These are phyloP conservation scores for Raffaelea deltoideospora DNA, from an alignment of 2,329 filamentous ascomycete species.

Conservation along the genomic window DNA sequence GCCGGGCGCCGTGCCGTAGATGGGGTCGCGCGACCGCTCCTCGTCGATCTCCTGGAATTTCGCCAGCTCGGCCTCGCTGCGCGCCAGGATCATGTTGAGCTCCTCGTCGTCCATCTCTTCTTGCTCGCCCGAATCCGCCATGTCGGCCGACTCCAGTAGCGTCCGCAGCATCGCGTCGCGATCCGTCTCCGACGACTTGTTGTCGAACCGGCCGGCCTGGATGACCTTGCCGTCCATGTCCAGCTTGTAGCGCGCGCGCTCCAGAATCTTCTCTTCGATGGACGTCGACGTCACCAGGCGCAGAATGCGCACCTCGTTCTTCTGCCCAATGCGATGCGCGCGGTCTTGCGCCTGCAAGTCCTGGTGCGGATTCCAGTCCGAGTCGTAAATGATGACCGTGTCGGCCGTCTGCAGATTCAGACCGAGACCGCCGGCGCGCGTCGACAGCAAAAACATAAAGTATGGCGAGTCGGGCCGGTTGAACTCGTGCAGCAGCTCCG, in stretches of 20 bases:
- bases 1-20: slow-evolving; percentile 54
- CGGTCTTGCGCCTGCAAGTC: slow-evolving; percentile 98
- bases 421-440: slow-evolving; percentile 92
- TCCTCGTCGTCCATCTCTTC: slow-evolving; percentile 99
- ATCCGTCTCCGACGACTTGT: slow-evolving; percentile 97
- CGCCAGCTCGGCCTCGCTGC: slow-evolving; percentile 62
- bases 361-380: slow-evolving; percentile 98
- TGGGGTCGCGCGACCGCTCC: slow-evolving; percentile 47
- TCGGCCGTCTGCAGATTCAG: slow-evolving; percentile 95
- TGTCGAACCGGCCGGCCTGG: slow-evolving; percentile 97
- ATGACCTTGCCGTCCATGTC: slow-evolving; percentile 99
- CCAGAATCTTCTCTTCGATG: slow-evolving; percentile 95
- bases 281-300: slow-evolving; percentile 93
- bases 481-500: slow-evolving; percentile 75
- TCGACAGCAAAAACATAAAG: slow-evolving; percentile 97
- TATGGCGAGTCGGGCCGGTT: slow-evolving; percentile 83
- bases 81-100: slow-evolving; percentile 84
- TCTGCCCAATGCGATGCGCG: slow-evolving; percentile 98
- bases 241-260: slow-evolving; percentile 92
- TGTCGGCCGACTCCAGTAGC: slow-evolving; percentile 70
- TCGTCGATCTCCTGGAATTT: slow-evolving; percentile 75
- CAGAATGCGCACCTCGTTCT: slow-evolving; percentile 96
- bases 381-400: slow-evolving; percentile 99
- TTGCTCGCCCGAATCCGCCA: slow-evolving; percentile 55
- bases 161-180: slow-evolving; percentile 93